Conservation (phyloP, 768 basidiomycete species). For the Termitomyces sp. region DNA sequence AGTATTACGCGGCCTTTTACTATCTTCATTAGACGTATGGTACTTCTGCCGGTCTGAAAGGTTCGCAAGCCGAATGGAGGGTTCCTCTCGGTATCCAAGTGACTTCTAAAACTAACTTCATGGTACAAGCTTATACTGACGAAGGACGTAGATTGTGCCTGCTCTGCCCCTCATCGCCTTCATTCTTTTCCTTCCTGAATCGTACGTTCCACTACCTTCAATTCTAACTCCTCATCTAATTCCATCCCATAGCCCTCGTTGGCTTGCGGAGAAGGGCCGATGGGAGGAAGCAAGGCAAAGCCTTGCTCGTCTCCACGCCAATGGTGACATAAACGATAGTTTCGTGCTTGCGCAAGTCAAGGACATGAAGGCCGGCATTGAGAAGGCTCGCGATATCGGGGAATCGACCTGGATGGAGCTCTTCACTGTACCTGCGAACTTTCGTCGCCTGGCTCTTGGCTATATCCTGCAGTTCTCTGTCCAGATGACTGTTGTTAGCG, state of each 20-base stretch:
- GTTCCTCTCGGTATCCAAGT: constrained; percentile 44
- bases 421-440: constrained; percentile 39
- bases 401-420: constrained; percentile 39
- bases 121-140: not conserved
- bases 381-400: constrained; percentile 30
- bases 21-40: constrained; percentile 30
- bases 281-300: constrained; percentile 39
- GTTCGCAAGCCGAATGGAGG: constrained; percentile 43
- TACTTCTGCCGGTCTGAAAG: constrained; percentile 33
- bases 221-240: not conserved
- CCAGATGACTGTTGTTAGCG: constrained; percentile 59
- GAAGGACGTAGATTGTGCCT: constrained; percentile 30
- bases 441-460: constrained; percentile 42
- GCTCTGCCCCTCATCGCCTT: constrained; percentile 47
- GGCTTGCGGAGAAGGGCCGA: constrained; percentile 49
- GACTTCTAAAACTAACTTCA: not conserved
- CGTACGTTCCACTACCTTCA: constrained; percentile 24
- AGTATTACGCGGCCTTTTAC: not conserved
- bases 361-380: constrained; percentile 37
- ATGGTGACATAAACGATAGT: constrained; percentile 41
- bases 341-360: constrained; percentile 46
- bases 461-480: constrained; percentile 51
- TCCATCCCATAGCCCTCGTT: constrained; percentile 33
- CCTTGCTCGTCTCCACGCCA: constrained; percentile 50
- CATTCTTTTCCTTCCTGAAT: constrained; percentile 49